phyloP scores from a whole-genome alignment of 1,284 basidiomycete genomes.

The Irpex sp. region DNA sequence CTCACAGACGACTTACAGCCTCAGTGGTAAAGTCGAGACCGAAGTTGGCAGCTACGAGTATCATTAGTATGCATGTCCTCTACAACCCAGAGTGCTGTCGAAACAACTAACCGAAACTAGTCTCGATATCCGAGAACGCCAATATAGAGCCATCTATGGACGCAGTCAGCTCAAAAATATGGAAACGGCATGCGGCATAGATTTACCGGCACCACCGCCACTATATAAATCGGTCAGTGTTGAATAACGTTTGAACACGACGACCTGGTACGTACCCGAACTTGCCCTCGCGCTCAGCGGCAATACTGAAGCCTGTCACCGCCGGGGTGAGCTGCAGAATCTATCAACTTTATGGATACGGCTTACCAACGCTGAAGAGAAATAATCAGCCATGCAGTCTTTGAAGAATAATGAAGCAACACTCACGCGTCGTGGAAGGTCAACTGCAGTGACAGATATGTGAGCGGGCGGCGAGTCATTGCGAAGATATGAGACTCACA shows the following conservation, averaged over 20 bases:
- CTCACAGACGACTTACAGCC: background rate
- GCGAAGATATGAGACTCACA: background rate
- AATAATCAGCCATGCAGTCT: background rate
- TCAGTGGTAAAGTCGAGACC: conserved; percentile 20
- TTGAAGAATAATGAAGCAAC: background rate
- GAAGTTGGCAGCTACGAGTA: conserved; percentile 17
- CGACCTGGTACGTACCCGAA: conserved; percentile 14
- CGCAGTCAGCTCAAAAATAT: conserved; percentile 8
- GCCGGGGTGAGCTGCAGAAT: background rate
- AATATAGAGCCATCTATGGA: conserved; percentile 25
- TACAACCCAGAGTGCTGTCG: background rate
- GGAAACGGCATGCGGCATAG: background rate
- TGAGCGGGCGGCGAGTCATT: background rate
- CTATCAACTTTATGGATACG: background rate
- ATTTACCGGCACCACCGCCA: background rate
- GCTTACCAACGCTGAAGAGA: background rate
- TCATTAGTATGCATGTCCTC: background rate
- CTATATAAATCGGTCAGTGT: background rate
- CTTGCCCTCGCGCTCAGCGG: conserved; percentile 10
- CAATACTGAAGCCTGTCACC: background rate
- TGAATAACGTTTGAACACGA: background rate
- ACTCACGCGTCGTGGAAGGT: background rate
- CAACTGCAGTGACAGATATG: background rate
- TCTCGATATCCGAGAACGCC: conserved; percentile 23
- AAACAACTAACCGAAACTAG: conserved; percentile 11